Evolutionary conservation across 2,329 filamentous ascomycete genomes (phyloP), one percentile per base, ranked within the genome.

Genomic region (Aspergillus tamarii): DNA sequence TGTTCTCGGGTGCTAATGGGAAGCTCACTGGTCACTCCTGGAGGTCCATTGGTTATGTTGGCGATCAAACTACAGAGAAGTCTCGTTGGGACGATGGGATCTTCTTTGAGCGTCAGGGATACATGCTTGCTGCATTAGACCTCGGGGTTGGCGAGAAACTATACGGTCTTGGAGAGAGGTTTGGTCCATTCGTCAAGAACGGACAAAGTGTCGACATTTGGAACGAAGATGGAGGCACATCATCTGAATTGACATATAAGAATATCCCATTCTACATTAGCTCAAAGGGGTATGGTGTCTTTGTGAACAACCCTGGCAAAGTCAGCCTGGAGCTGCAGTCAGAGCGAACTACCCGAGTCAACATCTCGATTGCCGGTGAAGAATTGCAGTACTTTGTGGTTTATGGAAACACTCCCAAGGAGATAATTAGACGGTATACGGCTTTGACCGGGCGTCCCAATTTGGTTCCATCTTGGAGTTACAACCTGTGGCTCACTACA

Each of bases 151-250:
- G 83, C 19, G 91, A 93, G 76, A 87, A 88, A 0, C 84, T 93
- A 16, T 90, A 92, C 74, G 91, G 91, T 0, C 83, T 93, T 4
- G 91, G 91, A 1, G 91, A 93, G 77, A 84, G 91, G 16, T 94
- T 93, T 72, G 91, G 91, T 0, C 86, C 89, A 8, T 91, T 91
- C 77, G 90, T 91, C 74, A 93, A 91, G 75, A 87, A 92, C 48
- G 91, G 91, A 14, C 90, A 93, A 75, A 83, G 84, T 14, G 80
- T 93, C 3, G 82, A 86, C 61, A 83, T 93, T n/a, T 86, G 83
- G 84, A 86, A 86, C 59, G 84, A 85, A 64, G 84, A 86, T 66
- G 84, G 84, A 11, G 78, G 78, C 3, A 80, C 78, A 23, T 76
- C 74, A 4, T 79, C 77, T 1, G 77, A 80, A 55, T 66, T 78